These are phyloP conservation scores for Lasiodiplodia gonubiensis DNA, from an alignment of 2,329 filamentous ascomycete species.

Conservation along the genomic window DNA sequence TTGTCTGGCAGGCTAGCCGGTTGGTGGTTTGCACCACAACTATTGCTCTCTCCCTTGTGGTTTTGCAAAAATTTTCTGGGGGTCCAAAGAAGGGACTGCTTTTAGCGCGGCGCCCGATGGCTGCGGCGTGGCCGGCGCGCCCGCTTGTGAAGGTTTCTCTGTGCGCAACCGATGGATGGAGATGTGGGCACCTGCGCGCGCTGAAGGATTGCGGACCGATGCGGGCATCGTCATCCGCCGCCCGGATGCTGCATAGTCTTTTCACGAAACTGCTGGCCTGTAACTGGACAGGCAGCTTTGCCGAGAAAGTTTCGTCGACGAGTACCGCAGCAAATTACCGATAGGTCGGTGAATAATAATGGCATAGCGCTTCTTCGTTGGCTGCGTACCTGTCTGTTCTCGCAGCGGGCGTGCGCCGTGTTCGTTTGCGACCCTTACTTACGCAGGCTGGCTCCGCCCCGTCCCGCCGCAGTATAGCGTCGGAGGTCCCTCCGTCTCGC, in stretches of 20 bases:
- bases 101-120: too few species aligned
- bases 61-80: neutral
- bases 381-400: neutral
- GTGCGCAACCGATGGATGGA: neutral
- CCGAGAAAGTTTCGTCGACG: neutral
- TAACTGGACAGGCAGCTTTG: neutral
- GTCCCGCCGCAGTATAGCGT: neutral
- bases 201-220: neutral
- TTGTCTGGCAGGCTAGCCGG: neutral
- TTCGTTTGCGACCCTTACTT: neutral
- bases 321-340: conserved; percentile 12
- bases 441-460: neutral
- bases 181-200: too few species aligned
- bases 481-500: conserved; percentile 1
- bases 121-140: too few species aligned
- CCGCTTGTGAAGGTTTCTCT: too few species aligned
- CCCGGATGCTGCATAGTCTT: too few species aligned
- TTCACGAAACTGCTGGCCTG: too few species aligned
- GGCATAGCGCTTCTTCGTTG: neutral
- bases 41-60: neutral
- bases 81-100: neutral
- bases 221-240: neutral
- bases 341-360: neutral
- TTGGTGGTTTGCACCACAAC: neutral
- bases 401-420: too few species aligned